Evolutionary conservation across 306 rosid genomes (phyloP), one percentile per base, ranked within the genome.

Genomic region (Castanea mollissima): DNA sequence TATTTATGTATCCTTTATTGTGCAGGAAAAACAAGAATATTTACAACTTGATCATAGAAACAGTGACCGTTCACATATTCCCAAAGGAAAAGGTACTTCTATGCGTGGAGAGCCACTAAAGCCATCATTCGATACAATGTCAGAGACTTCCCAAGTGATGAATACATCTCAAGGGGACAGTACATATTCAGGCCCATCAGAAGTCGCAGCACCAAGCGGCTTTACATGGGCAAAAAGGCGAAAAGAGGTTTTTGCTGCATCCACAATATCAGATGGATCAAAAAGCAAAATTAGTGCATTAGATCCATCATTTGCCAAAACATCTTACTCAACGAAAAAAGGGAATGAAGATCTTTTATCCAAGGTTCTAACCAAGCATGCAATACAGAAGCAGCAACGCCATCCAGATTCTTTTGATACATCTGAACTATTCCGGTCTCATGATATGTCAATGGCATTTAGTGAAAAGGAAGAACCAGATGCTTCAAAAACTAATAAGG

Each of bases 241-340:
- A 87, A 89, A 86, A 20, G 90, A 82, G 58, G 97, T 87, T 41
- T 82, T 80, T 69, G 85, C 80, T 69, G 77, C 88, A 58, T 96
- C 99, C 16, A 83, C 90, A 13, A 59, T 96, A 72, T 96, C 99
- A 62, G 97, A 91, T 74, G 93, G 98, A 14, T 88, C 93, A 52
- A 90, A 78, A 81, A 95, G 99, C 86, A 94, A 90, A 79, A 86
- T 92, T 68, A 94, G 97, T 86, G 94, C 93, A 14, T 25, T 96
- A 19, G 99, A 96, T 82, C 85, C 98, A 25, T 49, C 86, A 13
- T 96, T 91, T 79, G 99, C 98, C 29, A 90, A 79, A 74, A 82
- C 92, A 21, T 86, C 86, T 59, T 86, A 89, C 56, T 38, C 82
- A 16, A 31, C 86, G 18, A 91, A 54, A 56, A 85, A 73, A 75